A percentile compares a stretch with the other conserved stretches of the same genome.
Conservation (phyloP, 2,329 filamentous ascomycete species). For the Cladosporium velox region DNA sequence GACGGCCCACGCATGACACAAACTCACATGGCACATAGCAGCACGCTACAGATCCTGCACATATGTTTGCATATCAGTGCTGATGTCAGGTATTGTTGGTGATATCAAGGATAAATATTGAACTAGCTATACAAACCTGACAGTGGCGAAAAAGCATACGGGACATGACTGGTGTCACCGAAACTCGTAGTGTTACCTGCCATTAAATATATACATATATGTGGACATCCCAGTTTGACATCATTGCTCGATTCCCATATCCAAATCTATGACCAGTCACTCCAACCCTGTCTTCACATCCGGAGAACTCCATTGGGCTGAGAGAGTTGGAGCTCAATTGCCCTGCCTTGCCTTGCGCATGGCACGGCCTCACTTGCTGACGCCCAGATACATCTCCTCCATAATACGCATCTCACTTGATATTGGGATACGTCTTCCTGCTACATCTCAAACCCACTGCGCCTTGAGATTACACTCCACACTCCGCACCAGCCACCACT, state of each 20-base stretch:
- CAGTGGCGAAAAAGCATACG: no score
- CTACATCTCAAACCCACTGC: background rate
- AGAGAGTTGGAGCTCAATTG: background rate
- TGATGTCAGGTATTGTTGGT: background rate
- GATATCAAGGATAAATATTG: background rate
- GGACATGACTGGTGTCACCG: background rate
- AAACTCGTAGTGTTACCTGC: background rate
- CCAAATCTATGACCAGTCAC: background rate
- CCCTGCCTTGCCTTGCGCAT: conserved; percentile 4
- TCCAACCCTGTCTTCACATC: conserved; percentile 4
- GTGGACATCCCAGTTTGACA: background rate
- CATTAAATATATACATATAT: background rate
- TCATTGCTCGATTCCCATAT: background rate
- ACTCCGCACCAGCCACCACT: conserved; percentile 7
- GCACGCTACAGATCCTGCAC: conserved; percentile 11
- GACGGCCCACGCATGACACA: conserved; percentile 4
- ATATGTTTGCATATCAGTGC: background rate
- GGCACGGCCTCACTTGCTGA: conserved; percentile 4
- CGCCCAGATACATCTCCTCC: background rate
- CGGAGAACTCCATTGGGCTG: background rate
- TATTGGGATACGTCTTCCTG: background rate
- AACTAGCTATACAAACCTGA: no score
- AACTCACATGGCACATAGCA: conserved; percentile 12
- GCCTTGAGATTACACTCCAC: background rate
- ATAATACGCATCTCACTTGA: background rate